Evolutionary conservation across 2,329 filamentous ascomycete species (phyloP), one percentile per base, ranked within the genome.

Genomic region (Arthrobotrys conoides): DNA sequence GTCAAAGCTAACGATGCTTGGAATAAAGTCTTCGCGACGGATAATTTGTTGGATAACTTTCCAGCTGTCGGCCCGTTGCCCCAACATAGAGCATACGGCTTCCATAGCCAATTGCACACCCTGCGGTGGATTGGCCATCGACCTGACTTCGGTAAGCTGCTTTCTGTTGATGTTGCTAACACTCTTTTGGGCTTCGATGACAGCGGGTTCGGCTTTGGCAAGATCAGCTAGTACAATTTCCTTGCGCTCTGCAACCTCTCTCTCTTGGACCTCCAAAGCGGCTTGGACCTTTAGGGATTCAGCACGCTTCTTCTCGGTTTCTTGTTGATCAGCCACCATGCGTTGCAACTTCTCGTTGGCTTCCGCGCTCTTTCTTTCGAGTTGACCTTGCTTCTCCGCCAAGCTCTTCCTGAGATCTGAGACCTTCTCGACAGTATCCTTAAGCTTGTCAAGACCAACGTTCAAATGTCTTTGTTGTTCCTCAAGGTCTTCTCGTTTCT

Each of bases 401-500:
- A 99, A 88, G 85, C 94, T 97, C 81, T 90, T 91, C 82, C 95
- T 91, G 76, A 99, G 88, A 84, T 98, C 95, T 79, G 93, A 91
- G 71, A 99, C 96, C 86, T 99, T 98, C 85, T 97, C 94, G 22
- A 98, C 94, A 1, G 96, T 99, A 85, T 98, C 96, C 81, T 93
- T 90, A 30, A 99, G 88, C 85, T 99, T 99, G 86, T 99, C 96
- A 1, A 99, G 89, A 88, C 96, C 96, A 71, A 98, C 94, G 83
- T 99, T 99, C 80, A 99, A 88, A 88, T 99, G 96, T 33, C 96
- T 92, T 84, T 99, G 96, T 84, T 99, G 96, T 84, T 99, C 96
- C 85, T 99, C 96, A 0, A 99, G 89, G 83, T 99, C 96, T 84
- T 98, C 96, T 10, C 96, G 92, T 87, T 99, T 99, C 85, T 99